Base-by-base conservation (phyloP, 2,329 filamentous ascomycete species). In the Fonsecaea monophora region DNA sequence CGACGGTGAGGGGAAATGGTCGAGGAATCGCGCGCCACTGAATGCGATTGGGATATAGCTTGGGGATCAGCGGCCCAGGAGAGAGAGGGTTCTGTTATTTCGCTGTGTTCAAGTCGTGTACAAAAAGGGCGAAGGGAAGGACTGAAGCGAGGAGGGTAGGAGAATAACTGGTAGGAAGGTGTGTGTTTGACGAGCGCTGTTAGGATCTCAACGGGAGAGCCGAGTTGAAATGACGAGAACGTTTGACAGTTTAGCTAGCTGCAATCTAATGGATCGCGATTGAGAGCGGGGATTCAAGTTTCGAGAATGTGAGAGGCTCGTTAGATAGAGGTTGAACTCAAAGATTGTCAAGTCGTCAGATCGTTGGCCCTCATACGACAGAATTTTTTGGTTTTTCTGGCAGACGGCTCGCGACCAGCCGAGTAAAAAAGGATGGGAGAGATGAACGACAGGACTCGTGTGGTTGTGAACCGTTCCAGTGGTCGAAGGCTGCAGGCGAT, bases 201-300 rank as follows among this genome's bases (percentile, higher is more conserved):
- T 56, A 48, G 38, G 53, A 60, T 48, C 32, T 55, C 37, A 60
- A 62, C 53, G 48, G 32, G 42, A 53, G 38, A 62, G 59, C 12
- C 62, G 62, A 55, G 40, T 68, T 65, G 63, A 65, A 68, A 68
- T 68, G 66, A 68, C 66, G 48, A 34, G 53, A 42, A 61, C 38
- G 10, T n/a, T 57, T 57, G 53, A 55, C 34, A 35, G 53, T 34
- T n/a, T 55, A 7, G 53, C 35, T 55, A 30, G 21, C 53, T 37
- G 34, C 53, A 37, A 34, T 37, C 53, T 55, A 30, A 55, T 55
- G 53, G 21, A 55, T 55, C 30, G 53, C 45, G 45, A 50, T 50
- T 21, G 18, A 13, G 45, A 50, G 45, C 45, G 45, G n/a, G 45
- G 45, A 21, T 9, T 50, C 45, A 50, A 50, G 30, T 50, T 50